phyloP scores from a whole-genome alignment of 2,329 filamentous ascomycete species.

The Aspergillus hiratsukae region DNA sequence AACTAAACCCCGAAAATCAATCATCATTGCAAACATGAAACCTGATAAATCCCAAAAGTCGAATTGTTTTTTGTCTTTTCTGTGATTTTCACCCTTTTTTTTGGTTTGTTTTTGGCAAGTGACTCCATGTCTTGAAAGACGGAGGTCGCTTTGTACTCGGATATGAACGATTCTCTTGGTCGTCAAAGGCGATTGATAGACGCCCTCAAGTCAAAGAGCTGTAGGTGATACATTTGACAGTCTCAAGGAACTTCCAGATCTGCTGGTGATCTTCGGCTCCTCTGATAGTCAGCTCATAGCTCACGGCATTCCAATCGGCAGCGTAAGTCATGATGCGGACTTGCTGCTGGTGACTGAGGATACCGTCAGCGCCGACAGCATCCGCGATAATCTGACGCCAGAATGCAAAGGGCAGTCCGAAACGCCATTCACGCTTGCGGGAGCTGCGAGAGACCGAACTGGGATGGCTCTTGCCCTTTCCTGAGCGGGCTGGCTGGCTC shows the following conservation, averaged over 20 bases:
- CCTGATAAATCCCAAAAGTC: not conserved
- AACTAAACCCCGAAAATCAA: not conserved
- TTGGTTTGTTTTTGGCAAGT: not conserved
- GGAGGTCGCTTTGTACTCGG: not conserved
- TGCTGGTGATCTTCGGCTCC: conserved; percentile 29
- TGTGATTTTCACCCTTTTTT: not conserved
- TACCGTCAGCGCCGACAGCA: conserved; percentile 19
- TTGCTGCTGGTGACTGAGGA: conserved; percentile 27
- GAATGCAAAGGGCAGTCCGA: conserved; percentile 23
- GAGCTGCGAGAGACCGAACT: not conserved
- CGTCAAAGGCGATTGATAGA: not conserved
- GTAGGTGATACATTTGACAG: conserved; percentile 30
- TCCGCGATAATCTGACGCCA: conserved; percentile 30
- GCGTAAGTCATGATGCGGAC: conserved; percentile 28
- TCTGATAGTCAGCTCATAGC: conserved; percentile 25
- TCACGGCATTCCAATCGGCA: conserved; percentile 26
- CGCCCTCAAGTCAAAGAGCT: conserved; percentile 10
- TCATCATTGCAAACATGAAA: not conserved
- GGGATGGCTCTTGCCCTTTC: conserved; percentile 3
- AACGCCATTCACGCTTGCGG: conserved; percentile 19
- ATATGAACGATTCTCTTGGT: not conserved
- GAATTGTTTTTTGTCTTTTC: not conserved
- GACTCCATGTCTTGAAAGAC: not conserved
- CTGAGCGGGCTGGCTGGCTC: not conserved
- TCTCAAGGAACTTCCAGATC: conserved; percentile 33